A percentile compares a stretch with the other conserved stretches of the same genome.
Evolutionary conservation across 1,284 basidiomycete species (phyloP).

Genomic region (Sporisorium sorghi): DNA sequence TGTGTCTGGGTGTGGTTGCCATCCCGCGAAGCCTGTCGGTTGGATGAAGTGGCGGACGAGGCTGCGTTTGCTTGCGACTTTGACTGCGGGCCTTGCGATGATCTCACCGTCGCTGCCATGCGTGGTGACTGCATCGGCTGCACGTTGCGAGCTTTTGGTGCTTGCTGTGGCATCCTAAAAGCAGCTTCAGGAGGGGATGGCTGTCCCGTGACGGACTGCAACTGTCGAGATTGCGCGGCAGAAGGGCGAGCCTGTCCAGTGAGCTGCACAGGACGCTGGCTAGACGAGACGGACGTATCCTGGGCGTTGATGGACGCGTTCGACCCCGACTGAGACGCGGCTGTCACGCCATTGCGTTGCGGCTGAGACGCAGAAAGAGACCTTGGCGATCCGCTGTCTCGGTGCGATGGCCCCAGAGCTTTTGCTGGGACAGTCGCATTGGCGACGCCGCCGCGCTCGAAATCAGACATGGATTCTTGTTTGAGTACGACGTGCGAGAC

Average conservation of each 20-base stretch:
- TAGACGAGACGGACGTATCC: neutral
- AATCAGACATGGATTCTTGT: conserved; percentile 1
- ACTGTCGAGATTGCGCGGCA: neutral
- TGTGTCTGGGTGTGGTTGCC: neutral
- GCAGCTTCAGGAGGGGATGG: neutral
- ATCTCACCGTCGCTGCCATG: neutral
- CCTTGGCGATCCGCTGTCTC: neutral
- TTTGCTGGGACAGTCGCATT: neutral
- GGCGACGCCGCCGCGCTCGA: neutral
- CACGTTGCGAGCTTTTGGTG: neutral
- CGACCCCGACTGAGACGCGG: neutral
- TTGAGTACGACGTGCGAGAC: neutral
- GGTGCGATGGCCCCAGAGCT: neutral
- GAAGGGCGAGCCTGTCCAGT: neutral
- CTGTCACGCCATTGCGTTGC: neutral
- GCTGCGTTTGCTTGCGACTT: neutral
- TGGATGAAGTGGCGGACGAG: neutral
- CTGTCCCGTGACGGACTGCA: neutral
- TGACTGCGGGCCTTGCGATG: neutral
- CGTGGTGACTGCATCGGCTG: neutral
- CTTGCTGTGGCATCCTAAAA: neutral
- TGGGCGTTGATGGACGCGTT: neutral
- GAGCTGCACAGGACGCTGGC: neutral
- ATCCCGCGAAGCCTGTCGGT: neutral
- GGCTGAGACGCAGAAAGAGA: neutral